Percentiles rank a stretch among this genome's conserved stretches.
Conservation (phyloP, 2,329 filamentous ascomycete genomes). For the Pyricularia grisea region DNA sequence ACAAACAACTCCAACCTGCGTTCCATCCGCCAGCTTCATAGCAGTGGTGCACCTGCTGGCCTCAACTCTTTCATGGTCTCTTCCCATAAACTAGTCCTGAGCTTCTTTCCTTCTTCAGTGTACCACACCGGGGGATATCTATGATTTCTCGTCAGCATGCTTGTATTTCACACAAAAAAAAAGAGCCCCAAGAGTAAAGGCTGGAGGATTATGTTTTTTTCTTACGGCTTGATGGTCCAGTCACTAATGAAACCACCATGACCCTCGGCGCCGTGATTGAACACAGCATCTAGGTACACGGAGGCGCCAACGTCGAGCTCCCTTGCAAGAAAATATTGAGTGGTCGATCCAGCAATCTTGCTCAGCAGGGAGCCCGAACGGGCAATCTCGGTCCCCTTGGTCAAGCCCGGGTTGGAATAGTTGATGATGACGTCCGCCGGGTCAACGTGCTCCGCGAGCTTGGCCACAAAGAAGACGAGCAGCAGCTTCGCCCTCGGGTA, state of each 20-base stretch:
- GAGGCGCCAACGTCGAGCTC: slow-evolving; percentile 6
- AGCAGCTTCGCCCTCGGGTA: slow-evolving; percentile 22
- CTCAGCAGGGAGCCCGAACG: slow-evolving; percentile 8
- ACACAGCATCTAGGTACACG: slow-evolving; percentile 9
- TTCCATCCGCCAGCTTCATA: neutral
- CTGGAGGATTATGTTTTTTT: neutral
- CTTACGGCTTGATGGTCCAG: slow-evolving; percentile 6
- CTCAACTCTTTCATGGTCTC: slow-evolving; percentile 7
- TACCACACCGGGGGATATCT: slow-evolving; percentile 7
- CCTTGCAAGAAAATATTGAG: neutral
- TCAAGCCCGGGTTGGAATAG: slow-evolving; percentile 23
- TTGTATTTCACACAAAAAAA: too few relatives aligned
- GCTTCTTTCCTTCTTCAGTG: slow-evolving; percentile 3
- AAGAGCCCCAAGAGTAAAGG: too few relatives aligned
- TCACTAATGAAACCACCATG: slow-evolving; percentile 5
- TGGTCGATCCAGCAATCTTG: neutral
- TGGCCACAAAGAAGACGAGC: slow-evolving; percentile 24
- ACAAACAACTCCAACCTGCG: neutral
- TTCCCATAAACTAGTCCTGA: slow-evolving; percentile 5
- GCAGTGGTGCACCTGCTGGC: slow-evolving; percentile 8
- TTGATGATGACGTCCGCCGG: slow-evolving; percentile 25
- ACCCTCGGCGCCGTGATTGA: neutral
- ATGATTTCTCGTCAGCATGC: neutral
- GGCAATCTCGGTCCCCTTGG: slow-evolving; percentile 15
- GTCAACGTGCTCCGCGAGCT: slow-evolving; percentile 24